Evolutionary conservation across 371 early-diverging fungal genomes (phyloP).

Genomic region (Syncephalastrum sp.): DNA sequence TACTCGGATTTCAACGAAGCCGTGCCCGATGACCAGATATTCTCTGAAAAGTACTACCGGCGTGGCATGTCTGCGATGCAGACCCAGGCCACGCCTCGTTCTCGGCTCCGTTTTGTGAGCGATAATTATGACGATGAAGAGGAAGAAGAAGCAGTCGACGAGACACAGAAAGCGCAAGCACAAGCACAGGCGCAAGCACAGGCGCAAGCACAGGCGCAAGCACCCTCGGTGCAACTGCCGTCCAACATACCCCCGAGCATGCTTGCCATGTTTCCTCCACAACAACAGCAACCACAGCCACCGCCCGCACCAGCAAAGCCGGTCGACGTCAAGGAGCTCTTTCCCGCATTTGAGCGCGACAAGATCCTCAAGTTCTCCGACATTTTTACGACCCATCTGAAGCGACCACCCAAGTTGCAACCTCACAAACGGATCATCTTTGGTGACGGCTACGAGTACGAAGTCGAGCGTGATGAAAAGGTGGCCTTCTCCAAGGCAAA

Average conservation of each 20-base stretch:
- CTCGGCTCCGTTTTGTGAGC: conserved; percentile 34
- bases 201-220: too few species aligned
- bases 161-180: conserved; percentile 2
- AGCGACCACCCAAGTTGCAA: conserved; percentile 31
- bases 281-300: conserved; percentile 14
- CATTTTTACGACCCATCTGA: conserved; percentile 54
- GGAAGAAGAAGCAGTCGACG: conserved; percentile 35
- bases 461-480: conserved; percentile 42
- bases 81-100: conserved; percentile 21
- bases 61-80: conserved; percentile 39
- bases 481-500: conserved; percentile 29
- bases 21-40: conserved; percentile 63
- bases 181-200: too few species aligned
- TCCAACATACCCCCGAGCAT: background rate
- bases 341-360: conserved; percentile 66
- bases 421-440: conserved; percentile 33
- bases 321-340: conserved; percentile 54
- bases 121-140: conserved; percentile 71
- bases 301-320: conserved; percentile 1
- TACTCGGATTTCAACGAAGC: conserved; percentile 82
- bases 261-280: conserved; percentile 3
- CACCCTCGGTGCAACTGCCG: background rate
- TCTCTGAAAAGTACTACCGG: conserved; percentile 42
- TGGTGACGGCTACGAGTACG: conserved; percentile 46
- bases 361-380: conserved; percentile 69